These are phyloP conservation scores for Camelina laxa DNA, from an alignment of 345 rosid species.

Conservation along the genomic window DNA sequence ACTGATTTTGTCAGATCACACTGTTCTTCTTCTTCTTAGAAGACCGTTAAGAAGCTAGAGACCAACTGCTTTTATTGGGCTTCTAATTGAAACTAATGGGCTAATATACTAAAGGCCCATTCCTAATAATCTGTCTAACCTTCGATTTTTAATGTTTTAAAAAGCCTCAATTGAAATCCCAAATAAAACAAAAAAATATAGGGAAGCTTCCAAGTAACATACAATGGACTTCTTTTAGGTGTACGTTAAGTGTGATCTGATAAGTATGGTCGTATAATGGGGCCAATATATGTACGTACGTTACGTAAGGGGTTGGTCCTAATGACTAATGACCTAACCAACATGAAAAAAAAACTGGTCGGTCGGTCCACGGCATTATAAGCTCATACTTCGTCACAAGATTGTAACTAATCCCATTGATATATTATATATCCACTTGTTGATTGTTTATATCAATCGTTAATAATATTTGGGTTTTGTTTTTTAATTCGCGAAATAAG, in stretches of 20 bases:
- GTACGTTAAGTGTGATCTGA: slow-evolving; percentile 4
- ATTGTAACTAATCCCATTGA: slow-evolving; percentile 17
- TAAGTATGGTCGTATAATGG: slow-evolving; percentile 4
- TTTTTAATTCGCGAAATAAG: neutral
- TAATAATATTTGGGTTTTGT: neutral
- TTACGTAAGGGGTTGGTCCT: slow-evolving; percentile 29
- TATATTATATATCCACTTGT: slow-evolving; percentile 9
- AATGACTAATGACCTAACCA: slow-evolving; percentile 31
- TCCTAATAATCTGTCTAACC: no score
- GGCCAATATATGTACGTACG: slow-evolving; percentile 5
- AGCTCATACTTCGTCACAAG: slow-evolving; percentile 6
- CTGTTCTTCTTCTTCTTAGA: neutral
- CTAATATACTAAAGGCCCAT: neutral
- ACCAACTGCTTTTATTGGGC: neutral
- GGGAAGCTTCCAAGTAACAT: slow-evolving; percentile 16
- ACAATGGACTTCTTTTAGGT: neutral
- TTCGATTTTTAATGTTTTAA: no score
- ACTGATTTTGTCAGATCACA: neutral
- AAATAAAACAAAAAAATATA: neutral
- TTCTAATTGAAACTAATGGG: neutral
- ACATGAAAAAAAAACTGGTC: slow-evolving; percentile 7
- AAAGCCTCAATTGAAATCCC: no score
- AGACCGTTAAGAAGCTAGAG: neutral
- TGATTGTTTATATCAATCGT: neutral
- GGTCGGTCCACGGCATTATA: slow-evolving; percentile 34